These are phyloP conservation scores for Alternaria brassicicola DNA, from an alignment of 2,329 filamentous ascomycete species.

Conservation along the genomic window DNA sequence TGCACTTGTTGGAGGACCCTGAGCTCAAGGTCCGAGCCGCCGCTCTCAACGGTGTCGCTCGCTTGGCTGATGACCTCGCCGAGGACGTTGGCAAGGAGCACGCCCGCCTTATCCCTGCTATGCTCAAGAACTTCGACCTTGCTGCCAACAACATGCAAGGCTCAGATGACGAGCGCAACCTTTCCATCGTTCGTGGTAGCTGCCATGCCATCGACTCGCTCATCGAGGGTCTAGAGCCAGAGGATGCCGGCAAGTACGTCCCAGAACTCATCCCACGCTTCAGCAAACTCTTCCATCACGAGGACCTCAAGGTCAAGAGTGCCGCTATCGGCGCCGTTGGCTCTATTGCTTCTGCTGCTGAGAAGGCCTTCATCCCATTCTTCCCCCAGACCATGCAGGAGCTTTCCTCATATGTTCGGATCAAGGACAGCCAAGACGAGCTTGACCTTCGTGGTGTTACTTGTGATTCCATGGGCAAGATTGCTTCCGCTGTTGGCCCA, in stretches of 20 bases:
- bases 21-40: constrained; percentile 85
- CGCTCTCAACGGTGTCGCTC: constrained; percentile 83
- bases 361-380: constrained; percentile 84
- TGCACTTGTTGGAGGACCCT: constrained; percentile 82
- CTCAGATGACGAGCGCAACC: constrained; percentile 72
- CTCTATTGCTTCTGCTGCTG: constrained; percentile 85
- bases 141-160: constrained; percentile 70
- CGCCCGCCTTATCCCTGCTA: constrained; percentile 78
- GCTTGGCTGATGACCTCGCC: constrained; percentile 89
- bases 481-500: constrained; percentile 85
- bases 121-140: constrained; percentile 87
- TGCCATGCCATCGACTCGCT: constrained; percentile 91
- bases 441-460: constrained; percentile 88
- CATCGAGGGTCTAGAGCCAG: constrained; percentile 81
- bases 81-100: constrained; percentile 90
- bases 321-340: constrained; percentile 88
- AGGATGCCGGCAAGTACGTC: constrained; percentile 82
- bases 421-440: constrained; percentile 89
- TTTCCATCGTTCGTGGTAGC: constrained; percentile 86
- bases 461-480: constrained; percentile 91
- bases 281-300: constrained; percentile 80
- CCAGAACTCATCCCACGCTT: constrained; percentile 83
- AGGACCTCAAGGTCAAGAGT: constrained; percentile 88
- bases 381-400: constrained; percentile 89
- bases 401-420: constrained; percentile 80